A percentile compares a stretch with the other conserved stretches of the same genome.
These are phyloP conservation scores for Graphiopsis chlorocephala DNA, from an alignment of 2,329 filamentous ascomycete species.

Conservation along the genomic window DNA sequence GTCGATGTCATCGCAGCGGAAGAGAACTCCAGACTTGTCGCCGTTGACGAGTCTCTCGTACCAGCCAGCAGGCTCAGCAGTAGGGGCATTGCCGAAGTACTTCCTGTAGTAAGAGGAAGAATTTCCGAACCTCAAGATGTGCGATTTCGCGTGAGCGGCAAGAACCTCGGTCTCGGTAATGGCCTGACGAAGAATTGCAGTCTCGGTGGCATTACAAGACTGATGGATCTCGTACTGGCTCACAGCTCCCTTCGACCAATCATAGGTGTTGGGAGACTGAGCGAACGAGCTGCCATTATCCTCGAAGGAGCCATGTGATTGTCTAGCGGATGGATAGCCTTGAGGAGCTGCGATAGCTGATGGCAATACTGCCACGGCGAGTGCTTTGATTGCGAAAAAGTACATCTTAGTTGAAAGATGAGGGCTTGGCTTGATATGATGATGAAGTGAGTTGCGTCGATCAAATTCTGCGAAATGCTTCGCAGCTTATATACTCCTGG, in stretches of 20 bases:
- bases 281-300: conserved; percentile 8
- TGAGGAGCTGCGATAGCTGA: conserved; percentile 12
- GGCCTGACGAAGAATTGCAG: conserved; percentile 53
- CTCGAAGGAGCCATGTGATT: background rate
- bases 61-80: conserved; percentile 60
- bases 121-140: conserved; percentile 58
- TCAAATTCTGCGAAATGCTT: background rate
- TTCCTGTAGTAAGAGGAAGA: conserved; percentile 59
- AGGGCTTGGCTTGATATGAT: background rate
- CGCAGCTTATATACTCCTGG: background rate
- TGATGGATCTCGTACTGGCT: conserved; percentile 55
- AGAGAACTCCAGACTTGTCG: conserved; percentile 57
- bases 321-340: background rate
- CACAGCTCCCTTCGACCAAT: conserved; percentile 36
- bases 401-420: conserved; percentile 1
- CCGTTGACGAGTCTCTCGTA: conserved; percentile 59
- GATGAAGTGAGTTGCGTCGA: background rate
- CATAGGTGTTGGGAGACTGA: conserved; percentile 1
- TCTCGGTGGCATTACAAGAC: conserved; percentile 64
- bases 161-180: conserved; percentile 59
- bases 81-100: conserved; percentile 63
- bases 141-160: conserved; percentile 55
- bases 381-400: conserved; percentile 1
- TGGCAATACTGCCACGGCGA: conserved; percentile 7
- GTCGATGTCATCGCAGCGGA: conserved; percentile 68